Evolutionary conservation across 23 red algal species (phyloP).

Genomic region (Rhodosorus marinus): DNA sequence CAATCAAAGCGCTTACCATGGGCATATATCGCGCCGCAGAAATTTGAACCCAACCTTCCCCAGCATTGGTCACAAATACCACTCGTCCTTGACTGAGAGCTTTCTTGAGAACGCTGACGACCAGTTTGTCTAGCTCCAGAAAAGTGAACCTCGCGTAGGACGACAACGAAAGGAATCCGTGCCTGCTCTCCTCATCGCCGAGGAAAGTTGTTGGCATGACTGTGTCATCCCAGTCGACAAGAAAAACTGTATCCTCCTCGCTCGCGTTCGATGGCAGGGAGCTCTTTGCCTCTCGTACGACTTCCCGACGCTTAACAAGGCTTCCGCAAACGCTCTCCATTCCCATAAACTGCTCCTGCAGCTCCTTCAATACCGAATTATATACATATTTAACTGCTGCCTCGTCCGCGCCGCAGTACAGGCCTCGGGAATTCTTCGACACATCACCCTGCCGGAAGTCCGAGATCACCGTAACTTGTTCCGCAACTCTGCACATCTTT

Average conservation of each 20-base stretch:
- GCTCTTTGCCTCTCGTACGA: too few species aligned
- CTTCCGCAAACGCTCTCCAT: too few species aligned
- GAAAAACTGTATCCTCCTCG: not conserved
- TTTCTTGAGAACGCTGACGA: not conserved
- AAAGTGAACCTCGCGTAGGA: not conserved
- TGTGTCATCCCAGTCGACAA: conserved; percentile 2
- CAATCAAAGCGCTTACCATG: not conserved
- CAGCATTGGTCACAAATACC: conserved; percentile 2
- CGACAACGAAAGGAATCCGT: not conserved
- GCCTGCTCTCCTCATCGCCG: not conserved
- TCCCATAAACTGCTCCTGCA: too few species aligned
- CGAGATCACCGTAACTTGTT: too few species aligned
- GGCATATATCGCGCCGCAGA: not conserved
- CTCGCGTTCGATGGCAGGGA: too few species aligned
- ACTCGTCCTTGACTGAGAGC: not conserved
- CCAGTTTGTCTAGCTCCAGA: not conserved
- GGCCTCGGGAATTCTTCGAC: too few species aligned
- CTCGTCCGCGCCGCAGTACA: too few species aligned
- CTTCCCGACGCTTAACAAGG: too few species aligned
- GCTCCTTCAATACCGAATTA: too few species aligned
- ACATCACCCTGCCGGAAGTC: too few species aligned
- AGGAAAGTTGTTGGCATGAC: not conserved
- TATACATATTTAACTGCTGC: too few species aligned
- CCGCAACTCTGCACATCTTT: too few species aligned
- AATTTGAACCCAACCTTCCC: not conserved